These are phyloP conservation scores for Kwoniella sp. DNA, from an alignment of 768 basidiomycete genomes.

Conservation along the genomic window DNA sequence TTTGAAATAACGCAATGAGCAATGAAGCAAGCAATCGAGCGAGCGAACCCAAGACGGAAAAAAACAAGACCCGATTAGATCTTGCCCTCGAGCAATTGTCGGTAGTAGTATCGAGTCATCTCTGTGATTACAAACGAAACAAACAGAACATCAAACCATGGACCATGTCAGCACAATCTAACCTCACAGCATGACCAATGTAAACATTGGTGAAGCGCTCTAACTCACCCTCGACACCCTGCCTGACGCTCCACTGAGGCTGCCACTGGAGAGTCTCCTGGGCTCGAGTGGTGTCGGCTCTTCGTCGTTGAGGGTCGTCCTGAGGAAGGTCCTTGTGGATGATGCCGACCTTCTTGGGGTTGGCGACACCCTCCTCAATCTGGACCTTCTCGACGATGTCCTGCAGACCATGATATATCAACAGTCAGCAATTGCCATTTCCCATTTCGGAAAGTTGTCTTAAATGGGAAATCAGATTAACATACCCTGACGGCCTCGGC, in stretches of 20 bases:
- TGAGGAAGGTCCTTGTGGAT: slow-evolving; percentile 55
- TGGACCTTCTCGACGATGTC: slow-evolving; percentile 93
- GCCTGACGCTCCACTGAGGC: slow-evolving; percentile 86
- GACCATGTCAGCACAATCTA: too few relatives aligned
- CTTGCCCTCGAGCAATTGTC: slow-evolving; percentile 49
- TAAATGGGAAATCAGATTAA: background rate
- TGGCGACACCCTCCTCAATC: slow-evolving; percentile 61
- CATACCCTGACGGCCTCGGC: slow-evolving; percentile 76
- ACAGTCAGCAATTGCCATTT: too few relatives aligned
- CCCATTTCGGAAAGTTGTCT: too few relatives aligned
- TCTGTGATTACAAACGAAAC: slow-evolving; percentile 9
- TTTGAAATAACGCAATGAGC: background rate
- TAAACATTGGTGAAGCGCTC: background rate
- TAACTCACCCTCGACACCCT: slow-evolving; percentile 74
- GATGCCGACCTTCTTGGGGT: slow-evolving; percentile 55
- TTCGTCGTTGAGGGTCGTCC: slow-evolving; percentile 84
- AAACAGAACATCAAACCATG: slow-evolving; percentile 6
- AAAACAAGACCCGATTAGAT: slow-evolving; percentile 26
- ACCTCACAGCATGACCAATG: too few relatives aligned
- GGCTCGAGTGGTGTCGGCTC: slow-evolving; percentile 89
- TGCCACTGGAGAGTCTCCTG: slow-evolving; percentile 84
- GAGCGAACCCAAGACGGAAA: background rate
- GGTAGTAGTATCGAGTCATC: slow-evolving; percentile 52
- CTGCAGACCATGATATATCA: slow-evolving; percentile 11
- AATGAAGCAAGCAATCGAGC: slow-evolving; percentile 7